These are phyloP conservation scores for Rhodomyrtus tomentosa DNA, from an alignment of 345 rosid genomes.

Conservation along the genomic window DNA sequence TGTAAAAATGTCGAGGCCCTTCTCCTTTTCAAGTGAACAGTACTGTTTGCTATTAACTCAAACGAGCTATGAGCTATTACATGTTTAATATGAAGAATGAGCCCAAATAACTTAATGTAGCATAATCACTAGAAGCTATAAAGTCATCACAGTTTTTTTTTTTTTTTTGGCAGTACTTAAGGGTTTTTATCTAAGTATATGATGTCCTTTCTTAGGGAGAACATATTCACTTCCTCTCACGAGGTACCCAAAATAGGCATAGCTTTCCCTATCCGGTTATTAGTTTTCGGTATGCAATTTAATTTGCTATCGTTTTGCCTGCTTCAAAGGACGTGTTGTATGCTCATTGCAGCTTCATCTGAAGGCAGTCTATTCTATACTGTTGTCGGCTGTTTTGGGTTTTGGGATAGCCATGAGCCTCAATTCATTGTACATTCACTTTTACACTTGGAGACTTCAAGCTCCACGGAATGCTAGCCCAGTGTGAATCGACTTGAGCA, in stretches of 20 bases:
- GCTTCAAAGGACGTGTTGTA: neutral
- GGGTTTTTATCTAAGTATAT: neutral
- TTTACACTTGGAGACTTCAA: constrained; percentile 30
- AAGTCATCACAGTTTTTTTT: neutral
- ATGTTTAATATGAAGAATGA: neutral
- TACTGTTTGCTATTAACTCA: neutral
- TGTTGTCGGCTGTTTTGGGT: constrained; percentile 57
- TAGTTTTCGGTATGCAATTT: neutral
- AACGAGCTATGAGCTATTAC: neutral
- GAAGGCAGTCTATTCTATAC: constrained; percentile 46
- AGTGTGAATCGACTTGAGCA: constrained; percentile 16
- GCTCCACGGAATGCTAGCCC: constrained; percentile 29
- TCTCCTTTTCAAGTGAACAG: neutral
- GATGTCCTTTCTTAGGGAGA: neutral
- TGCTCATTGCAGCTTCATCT: constrained; percentile 46
- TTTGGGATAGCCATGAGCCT: constrained; percentile 73
- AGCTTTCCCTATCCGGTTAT: neutral
- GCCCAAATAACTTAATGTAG: neutral
- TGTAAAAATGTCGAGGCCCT: neutral
- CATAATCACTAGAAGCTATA: neutral
- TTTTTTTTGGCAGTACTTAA: neutral
- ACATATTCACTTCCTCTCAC: neutral
- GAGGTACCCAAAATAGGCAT: neutral
- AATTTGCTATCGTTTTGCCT: neutral
- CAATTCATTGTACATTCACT: constrained; percentile 50